Conservation (phyloP, 441 rosid species). For the Breynia disticha region DNA sequence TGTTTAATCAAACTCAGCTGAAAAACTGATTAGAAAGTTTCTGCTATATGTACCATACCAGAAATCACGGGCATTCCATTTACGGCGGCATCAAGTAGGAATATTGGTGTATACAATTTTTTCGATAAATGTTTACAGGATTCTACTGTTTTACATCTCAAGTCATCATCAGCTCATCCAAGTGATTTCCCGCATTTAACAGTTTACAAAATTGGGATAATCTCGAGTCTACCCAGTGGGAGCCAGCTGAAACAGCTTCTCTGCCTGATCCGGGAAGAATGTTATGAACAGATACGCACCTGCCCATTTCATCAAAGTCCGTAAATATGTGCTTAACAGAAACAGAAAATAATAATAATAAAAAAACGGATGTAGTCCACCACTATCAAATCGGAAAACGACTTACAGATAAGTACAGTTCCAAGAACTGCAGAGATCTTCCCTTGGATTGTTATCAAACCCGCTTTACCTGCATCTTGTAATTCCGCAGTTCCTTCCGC, state of each 20-base stretch:
- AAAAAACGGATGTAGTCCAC: background rate
- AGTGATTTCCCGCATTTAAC: background rate
- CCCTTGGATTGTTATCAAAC: slow-evolving; percentile 80
- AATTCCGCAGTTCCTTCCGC: slow-evolving; percentile 61
- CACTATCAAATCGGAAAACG: background rate
- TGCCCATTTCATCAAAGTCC: slow-evolving; percentile 7
- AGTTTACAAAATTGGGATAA: slow-evolving; percentile 11
- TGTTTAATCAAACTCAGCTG: no score
- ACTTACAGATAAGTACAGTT: slow-evolving; percentile 90
- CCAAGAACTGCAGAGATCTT: slow-evolving; percentile 89
- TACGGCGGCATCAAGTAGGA: no score
- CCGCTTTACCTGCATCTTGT: slow-evolving; percentile 88
- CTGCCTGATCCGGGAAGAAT: slow-evolving; percentile 91
- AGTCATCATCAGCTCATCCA: no score
- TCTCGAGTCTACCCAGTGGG: slow-evolving; percentile 35
- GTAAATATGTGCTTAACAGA: no score
- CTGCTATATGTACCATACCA: no score
- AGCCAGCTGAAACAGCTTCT: slow-evolving; percentile 42
- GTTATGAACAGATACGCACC: slow-evolving; percentile 82
- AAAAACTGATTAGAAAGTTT: no score
- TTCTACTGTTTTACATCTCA: no score
- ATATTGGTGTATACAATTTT: no score
- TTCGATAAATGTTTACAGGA: no score
- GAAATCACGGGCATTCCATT: no score
- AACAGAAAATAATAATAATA: background rate